Percentiles rank a stretch among this genome's conserved stretches.
These are phyloP conservation scores for Plasmodium inui DNA, from an alignment of 169 alveolate species.

Conservation along the genomic window DNA sequence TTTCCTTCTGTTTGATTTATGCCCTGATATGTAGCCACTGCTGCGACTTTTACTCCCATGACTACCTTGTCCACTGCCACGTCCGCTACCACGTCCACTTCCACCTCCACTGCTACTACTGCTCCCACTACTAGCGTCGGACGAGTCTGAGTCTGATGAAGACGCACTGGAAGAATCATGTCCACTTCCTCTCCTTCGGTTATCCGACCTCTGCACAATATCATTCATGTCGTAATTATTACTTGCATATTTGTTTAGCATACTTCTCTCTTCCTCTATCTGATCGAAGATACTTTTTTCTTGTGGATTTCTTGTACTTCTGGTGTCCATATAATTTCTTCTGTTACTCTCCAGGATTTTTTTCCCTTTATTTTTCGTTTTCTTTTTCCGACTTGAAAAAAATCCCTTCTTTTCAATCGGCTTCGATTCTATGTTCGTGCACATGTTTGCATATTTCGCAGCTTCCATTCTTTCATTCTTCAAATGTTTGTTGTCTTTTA, in stretches of 20 bases:
- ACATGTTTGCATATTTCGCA: slow-evolving; percentile 69
- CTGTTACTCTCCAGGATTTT: slow-evolving; percentile 1
- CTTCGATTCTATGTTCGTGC: slow-evolving; percentile 62
- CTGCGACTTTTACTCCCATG: not conserved
- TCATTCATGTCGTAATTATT: slow-evolving; percentile 2
- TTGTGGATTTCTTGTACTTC: slow-evolving; percentile 8
- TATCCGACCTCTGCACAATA: not conserved
- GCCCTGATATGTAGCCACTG: not conserved
- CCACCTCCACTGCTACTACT: slow-evolving; percentile 7
- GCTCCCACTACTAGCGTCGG: not conserved
- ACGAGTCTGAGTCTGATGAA: not conserved
- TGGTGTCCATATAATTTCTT: slow-evolving; percentile 24
- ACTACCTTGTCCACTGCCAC: not conserved
- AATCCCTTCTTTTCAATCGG: slow-evolving; percentile 59
- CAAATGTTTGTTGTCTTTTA: slow-evolving; percentile 47
- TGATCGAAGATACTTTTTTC: slow-evolving; percentile 33
- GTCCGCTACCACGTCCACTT: not conserved
- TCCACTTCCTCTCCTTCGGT: not conserved
- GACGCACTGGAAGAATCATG: not conserved
- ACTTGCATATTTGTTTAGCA: slow-evolving; percentile 21
- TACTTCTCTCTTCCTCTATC: slow-evolving; percentile 52
- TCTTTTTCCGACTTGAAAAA: slow-evolving; percentile 39
- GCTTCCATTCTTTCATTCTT: slow-evolving; percentile 76
- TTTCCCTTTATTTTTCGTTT: slow-evolving; percentile 20
- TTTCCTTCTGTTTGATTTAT: not conserved